phyloP scores from a whole-genome alignment of 352 stramenopile species.

The Phytophthora tentaculata region DNA sequence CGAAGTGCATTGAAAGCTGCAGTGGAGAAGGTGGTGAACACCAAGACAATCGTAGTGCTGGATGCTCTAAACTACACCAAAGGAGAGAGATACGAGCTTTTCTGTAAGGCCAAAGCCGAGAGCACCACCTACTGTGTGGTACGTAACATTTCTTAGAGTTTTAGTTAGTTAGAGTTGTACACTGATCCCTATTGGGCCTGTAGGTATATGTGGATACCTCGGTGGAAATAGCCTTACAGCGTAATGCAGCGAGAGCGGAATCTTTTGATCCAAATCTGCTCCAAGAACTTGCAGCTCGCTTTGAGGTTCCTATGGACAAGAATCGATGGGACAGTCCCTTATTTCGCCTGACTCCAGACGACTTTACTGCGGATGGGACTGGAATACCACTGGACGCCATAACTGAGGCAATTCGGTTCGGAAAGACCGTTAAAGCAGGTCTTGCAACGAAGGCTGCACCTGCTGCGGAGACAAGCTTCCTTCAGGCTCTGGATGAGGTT shows the following conservation, averaged over 20 bases:
- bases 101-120: conserved; percentile 93
- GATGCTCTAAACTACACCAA: conserved; percentile 97
- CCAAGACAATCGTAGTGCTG: conserved; percentile 87
- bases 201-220: conserved; percentile 80
- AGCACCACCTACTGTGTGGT: conserved; percentile 92
- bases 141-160: conserved; percentile 6
- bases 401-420: conserved; percentile 58
- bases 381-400: conserved; percentile 55
- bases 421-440: conserved; percentile 74
- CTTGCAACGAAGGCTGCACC: conserved; percentile 68
- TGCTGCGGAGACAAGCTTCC: conserved; percentile 69
- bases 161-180: background rate
- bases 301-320: conserved; percentile 91
- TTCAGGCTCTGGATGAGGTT: conserved; percentile 71
- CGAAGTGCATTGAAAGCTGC: conserved; percentile 69
- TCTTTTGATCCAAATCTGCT: conserved; percentile 67
- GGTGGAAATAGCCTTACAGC: conserved; percentile 57
- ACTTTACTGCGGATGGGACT: conserved; percentile 43
- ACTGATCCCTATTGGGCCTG: background rate
- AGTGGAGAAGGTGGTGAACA: conserved; percentile 67
- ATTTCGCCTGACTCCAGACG: conserved; percentile 66
- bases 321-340: conserved; percentile 95
- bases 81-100: conserved; percentile 95
- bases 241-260: conserved; percentile 51
- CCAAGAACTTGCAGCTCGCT: conserved; percentile 85